Evolutionary conservation across 2,329 filamentous ascomycete species (phyloP).

Genomic region (Orbilia quercus): DNA sequence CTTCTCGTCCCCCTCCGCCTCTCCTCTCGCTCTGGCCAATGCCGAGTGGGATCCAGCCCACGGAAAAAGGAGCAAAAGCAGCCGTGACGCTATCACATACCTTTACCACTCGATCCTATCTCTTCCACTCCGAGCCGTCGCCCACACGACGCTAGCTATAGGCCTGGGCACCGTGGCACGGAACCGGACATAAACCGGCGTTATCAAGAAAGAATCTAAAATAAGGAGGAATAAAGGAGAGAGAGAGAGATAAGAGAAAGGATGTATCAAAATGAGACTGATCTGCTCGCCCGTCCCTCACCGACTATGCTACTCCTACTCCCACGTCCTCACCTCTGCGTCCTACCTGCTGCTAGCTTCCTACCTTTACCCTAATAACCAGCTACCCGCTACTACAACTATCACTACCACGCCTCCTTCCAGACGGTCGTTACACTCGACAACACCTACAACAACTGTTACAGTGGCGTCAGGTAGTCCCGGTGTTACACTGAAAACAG

Average conservation of each 20-base stretch:
- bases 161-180: background rate
- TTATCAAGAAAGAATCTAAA: background rate
- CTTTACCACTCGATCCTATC: background rate
- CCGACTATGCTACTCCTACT: constrained; percentile 23
- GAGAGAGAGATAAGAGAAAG: constrained; percentile 9
- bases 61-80: constrained; percentile 1
- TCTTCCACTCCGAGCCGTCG: background rate
- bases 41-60: constrained; percentile 11
- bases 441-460: background rate
- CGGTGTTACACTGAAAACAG: background rate
- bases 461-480: background rate
- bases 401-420: constrained; percentile 10
- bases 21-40: background rate
- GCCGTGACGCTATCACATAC: constrained; percentile 4
- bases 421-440: constrained; percentile 37
- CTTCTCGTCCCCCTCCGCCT: background rate
- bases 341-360: constrained; percentile 43
- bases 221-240: background rate
- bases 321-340: constrained; percentile 8
- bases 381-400: constrained; percentile 3
- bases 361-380: constrained; percentile 37
- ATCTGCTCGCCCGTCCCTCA: constrained; percentile 50
- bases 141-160: no score
- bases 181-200: no score
- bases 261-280: constrained; percentile 56